phyloP scores from a whole-genome alignment of 139 green algal genomes.

The Mesostigma viride region DNA sequence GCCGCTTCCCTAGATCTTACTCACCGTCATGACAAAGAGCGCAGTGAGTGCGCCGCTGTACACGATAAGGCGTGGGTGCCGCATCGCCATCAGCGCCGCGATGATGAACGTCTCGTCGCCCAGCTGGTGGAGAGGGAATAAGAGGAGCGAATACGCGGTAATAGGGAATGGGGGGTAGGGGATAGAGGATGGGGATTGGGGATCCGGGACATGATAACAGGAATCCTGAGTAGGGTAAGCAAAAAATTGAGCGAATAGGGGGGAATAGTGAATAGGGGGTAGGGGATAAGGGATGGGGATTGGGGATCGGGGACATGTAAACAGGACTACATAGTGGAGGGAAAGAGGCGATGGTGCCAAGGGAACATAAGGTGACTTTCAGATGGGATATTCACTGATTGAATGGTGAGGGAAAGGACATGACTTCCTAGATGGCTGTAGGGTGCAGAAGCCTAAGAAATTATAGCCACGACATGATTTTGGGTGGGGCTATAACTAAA shows the following conservation, averaged over 20 bases:
- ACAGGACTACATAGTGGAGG: too few species aligned
- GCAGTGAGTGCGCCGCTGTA: slow-evolving; percentile 32
- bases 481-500: too few species aligned
- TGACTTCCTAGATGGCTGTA: too few species aligned
- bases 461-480: too few species aligned
- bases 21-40: slow-evolving; percentile 42
- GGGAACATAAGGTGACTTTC: too few species aligned
- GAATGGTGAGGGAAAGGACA: too few species aligned
- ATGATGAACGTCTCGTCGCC: slow-evolving; percentile 56
- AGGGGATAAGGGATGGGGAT: not conserved
- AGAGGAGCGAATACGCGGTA: not conserved
- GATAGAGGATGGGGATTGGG: not conserved
- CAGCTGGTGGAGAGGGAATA: slow-evolving; percentile 32
- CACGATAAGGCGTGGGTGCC: slow-evolving; percentile 35
- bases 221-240: not conserved
- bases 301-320: not conserved
- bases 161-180: not conserved
- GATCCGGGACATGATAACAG: not conserved
- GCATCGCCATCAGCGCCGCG: slow-evolving; percentile 46
- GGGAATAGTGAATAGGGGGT: not conserved
- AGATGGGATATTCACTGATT: too few species aligned
- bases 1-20: too few species aligned
- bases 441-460: too few species aligned
- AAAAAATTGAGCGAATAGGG: not conserved
- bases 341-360: too few species aligned